Conservation (phyloP, 805 yeast species). For the Candida xyloterini region DNA sequence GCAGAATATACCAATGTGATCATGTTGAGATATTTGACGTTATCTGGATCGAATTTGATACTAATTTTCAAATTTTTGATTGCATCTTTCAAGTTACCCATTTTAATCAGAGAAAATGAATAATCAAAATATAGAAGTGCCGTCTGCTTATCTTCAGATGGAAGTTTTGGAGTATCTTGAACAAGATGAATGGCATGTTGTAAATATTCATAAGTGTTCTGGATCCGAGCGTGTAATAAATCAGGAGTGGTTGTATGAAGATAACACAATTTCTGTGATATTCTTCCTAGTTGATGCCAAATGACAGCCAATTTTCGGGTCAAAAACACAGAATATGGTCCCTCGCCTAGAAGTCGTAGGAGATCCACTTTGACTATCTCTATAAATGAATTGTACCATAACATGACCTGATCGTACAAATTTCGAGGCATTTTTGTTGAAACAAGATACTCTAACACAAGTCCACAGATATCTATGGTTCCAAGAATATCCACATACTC, state of each 20-base stretch:
- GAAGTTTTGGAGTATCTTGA: background rate
- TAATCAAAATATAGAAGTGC: conserved; percentile 38
- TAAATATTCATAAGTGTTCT: conserved; percentile 7
- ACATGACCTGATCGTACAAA: conserved; percentile 17
- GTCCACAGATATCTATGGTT: conserved; percentile 22
- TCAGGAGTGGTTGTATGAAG: conserved; percentile 13
- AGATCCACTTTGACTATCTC: conserved; percentile 9
- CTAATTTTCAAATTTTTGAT: conserved; percentile 44
- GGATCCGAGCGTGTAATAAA: conserved; percentile 11
- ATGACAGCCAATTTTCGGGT: conserved; percentile 22
- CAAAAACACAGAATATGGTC: conserved; percentile 22
- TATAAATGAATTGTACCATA: conserved; percentile 18
- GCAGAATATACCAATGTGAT: conserved; percentile 62
- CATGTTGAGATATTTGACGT: conserved; percentile 65
- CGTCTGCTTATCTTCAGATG: background rate
- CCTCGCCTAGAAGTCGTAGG: conserved; percentile 5
- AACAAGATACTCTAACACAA: conserved; percentile 17
- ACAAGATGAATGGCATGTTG: conserved; percentile 12
- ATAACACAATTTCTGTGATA: conserved; percentile 19
- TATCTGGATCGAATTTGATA: conserved; percentile 49
- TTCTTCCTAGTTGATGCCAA: conserved; percentile 26
- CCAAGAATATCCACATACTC: conserved; percentile 37
- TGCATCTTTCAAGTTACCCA: conserved; percentile 41
- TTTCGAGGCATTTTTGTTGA: conserved; percentile 7
- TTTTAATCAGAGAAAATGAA: conserved; percentile 46